These are phyloP conservation scores for Mollisiaceae sp. DNA, from an alignment of 2,329 filamentous ascomycete genomes.

Conservation along the genomic window DNA sequence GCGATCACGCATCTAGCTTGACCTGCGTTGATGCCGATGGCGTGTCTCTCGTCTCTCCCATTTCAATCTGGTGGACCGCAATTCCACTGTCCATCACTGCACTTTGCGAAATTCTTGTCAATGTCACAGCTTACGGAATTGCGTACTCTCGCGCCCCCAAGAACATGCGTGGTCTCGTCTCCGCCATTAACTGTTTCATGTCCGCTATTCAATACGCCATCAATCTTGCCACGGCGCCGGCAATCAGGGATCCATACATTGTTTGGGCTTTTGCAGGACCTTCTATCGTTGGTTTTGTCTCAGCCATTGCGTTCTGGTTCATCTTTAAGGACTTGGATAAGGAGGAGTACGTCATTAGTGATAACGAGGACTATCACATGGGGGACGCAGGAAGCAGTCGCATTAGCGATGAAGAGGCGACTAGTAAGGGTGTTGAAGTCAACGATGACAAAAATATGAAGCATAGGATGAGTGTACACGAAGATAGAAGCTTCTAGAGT, in stretches of 20 bases:
- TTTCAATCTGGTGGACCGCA: slow-evolving; percentile 62
- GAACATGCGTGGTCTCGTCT: slow-evolving; percentile 57
- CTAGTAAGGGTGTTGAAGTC: neutral
- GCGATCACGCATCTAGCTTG: slow-evolving; percentile 43
- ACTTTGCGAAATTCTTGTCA: slow-evolving; percentile 57
- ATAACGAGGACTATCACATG: slow-evolving; percentile 38
- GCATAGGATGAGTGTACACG: neutral
- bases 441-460: neutral
- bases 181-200: slow-evolving; percentile 54
- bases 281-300: slow-evolving; percentile 50
- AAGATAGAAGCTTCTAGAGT: neutral
- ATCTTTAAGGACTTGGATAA: slow-evolving; percentile 44
- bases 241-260: slow-evolving; percentile 54
- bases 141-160: slow-evolving; percentile 55
- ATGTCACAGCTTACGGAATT: slow-evolving; percentile 56
- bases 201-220: slow-evolving; percentile 52
- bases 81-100: slow-evolving; percentile 56
- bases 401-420: neutral
- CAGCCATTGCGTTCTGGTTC: slow-evolving; percentile 52
- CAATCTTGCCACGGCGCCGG: slow-evolving; percentile 50
- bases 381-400: neutral
- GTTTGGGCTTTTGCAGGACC: slow-evolving; percentile 55
- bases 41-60: slow-evolving; percentile 35
- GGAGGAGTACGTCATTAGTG: slow-evolving; percentile 48
- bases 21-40: slow-evolving; percentile 27